Conservation (phyloP, 2,329 filamentous ascomycete genomes). For the Dactylellina leptospora region DNA sequence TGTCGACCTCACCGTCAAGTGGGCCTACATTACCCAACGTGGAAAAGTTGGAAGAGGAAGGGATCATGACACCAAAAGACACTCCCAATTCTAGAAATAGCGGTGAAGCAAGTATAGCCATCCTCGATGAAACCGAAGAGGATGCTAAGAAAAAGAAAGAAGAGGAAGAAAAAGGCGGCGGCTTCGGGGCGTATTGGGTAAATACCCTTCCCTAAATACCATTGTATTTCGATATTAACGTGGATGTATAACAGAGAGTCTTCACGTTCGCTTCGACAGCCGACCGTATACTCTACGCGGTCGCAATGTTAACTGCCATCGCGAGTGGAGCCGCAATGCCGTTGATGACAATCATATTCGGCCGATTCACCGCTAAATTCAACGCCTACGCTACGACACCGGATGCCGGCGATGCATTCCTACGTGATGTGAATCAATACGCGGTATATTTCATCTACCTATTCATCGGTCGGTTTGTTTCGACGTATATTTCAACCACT, state of each 20-base stretch:
- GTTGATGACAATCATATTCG: slow-evolving; percentile 52
- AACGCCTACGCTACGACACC: slow-evolving; percentile 52
- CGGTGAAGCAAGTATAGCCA: slow-evolving; percentile 25
- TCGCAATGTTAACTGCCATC: slow-evolving; percentile 30
- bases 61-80: background rate
- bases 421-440: slow-evolving; percentile 54
- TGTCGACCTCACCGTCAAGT: slow-evolving; percentile 13
- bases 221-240: background rate
- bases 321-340: slow-evolving; percentile 41
- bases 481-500: slow-evolving; percentile 71
- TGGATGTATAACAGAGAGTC: slow-evolving; percentile 8
- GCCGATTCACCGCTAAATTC: slow-evolving; percentile 55
- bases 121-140: slow-evolving; percentile 36
- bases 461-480: slow-evolving; percentile 72
- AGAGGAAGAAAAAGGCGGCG: slow-evolving; percentile 28
- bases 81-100: background rate
- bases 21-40: background rate
- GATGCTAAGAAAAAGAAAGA: slow-evolving; percentile 35
- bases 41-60: slow-evolving; percentile 11
- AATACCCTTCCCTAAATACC: background rate
- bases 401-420: slow-evolving; percentile 9
- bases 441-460: slow-evolving; percentile 73
- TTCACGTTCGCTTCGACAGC: slow-evolving; percentile 20
- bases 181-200: slow-evolving; percentile 40
- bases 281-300: slow-evolving; percentile 31